A percentile compares a stretch with the other conserved stretches of the same genome.
Conservation (phyloP, 2,329 filamentous ascomycete genomes). For the Fusarium scirpi region DNA sequence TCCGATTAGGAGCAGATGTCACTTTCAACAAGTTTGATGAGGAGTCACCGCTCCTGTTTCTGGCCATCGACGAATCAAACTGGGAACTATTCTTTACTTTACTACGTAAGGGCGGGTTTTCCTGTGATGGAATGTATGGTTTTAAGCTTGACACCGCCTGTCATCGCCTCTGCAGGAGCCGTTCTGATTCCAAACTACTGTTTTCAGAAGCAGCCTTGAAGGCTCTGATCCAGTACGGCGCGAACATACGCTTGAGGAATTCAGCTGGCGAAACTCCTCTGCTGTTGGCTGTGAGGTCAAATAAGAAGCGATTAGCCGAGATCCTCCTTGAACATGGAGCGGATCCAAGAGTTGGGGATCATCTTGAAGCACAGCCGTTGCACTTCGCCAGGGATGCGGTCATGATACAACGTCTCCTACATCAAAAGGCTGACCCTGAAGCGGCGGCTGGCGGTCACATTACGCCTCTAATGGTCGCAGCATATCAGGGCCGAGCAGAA, state of each 20-base stretch:
- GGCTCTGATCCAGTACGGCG: too few species aligned
- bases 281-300: accelerated
- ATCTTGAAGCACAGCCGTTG: accelerated
- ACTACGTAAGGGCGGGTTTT: accelerated
- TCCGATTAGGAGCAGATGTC: too few species aligned
- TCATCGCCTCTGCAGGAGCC: too few species aligned
- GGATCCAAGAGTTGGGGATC: accelerated
- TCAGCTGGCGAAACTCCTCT: background rate
- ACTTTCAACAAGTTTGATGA: too few species aligned
- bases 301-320: accelerated
- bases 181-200: accelerated
- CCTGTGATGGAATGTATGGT: accelerated
- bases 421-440: accelerated
- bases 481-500: background rate
- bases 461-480: background rate
- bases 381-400: accelerated
- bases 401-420: accelerated
- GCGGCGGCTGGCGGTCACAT: accelerated
- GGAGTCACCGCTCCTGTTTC: too few species aligned
- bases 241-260: accelerated
- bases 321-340: background rate
- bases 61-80: too few species aligned
- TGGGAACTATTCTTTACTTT: accelerated
- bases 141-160: accelerated
- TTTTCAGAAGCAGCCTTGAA: too few species aligned